A percentile compares a stretch with the other conserved stretches of the same genome.
Evolutionary conservation across 306 rosid species (phyloP).

Genomic region (Quillaja saponaria): DNA sequence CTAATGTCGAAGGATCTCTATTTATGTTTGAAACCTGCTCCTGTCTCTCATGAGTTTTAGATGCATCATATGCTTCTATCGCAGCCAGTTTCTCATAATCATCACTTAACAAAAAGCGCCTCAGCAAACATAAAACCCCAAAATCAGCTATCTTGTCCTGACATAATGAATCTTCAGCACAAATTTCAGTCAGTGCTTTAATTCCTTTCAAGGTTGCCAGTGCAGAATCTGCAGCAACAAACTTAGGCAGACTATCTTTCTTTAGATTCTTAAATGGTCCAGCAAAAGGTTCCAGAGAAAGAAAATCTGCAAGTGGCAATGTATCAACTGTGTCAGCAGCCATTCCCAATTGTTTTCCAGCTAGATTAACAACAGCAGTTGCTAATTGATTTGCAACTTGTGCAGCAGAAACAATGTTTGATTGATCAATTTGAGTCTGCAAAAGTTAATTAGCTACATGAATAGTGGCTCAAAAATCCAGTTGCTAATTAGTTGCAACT

Average conservation of each 20-base stretch:
- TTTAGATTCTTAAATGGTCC: constrained; percentile 67
- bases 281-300: constrained; percentile 71
- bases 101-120: constrained; percentile 77
- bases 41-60: constrained; percentile 63
- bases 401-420: constrained; percentile 70
- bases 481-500: constrained; percentile 39
- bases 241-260: constrained; percentile 62
- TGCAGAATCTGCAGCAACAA: constrained; percentile 94
- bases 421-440: constrained; percentile 85
- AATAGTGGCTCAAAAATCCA: neutral
- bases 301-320: constrained; percentile 76
- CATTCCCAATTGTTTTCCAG: constrained; percentile 57
- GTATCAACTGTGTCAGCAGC: constrained; percentile 51
- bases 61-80: constrained; percentile 85
- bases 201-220: constrained; percentile 87
- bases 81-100: constrained; percentile 96
- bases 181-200: constrained; percentile 82
- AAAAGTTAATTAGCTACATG: constrained; percentile 38
- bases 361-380: constrained; percentile 76
- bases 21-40: constrained; percentile 49
- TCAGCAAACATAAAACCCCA: constrained; percentile 78
- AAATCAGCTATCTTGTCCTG: constrained; percentile 64
- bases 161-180: constrained; percentile 58
- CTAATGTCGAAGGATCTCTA: constrained; percentile 43
- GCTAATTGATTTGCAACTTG: constrained; percentile 78